Evolutionary conservation across 2,329 filamentous ascomycete genomes (phyloP).

Genomic region (Aspergillus aculeatinus): DNA sequence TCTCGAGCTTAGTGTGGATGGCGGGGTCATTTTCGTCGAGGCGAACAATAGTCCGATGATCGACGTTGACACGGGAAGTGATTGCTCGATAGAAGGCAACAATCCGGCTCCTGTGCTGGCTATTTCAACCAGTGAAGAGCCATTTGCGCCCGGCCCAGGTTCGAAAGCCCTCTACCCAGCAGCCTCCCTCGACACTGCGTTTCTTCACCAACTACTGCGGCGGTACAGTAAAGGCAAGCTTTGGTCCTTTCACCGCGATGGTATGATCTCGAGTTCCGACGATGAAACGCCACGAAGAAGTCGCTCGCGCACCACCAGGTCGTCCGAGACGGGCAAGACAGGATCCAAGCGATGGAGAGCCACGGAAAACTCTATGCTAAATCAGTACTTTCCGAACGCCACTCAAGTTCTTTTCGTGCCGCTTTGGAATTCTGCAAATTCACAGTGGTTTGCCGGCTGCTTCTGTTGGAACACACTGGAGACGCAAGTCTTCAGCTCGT

Average conservation of each 20-base stretch:
- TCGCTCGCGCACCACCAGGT: constrained; percentile 11
- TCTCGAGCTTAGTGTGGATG: constrained; percentile 46
- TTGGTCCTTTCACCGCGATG: constrained; percentile 50
- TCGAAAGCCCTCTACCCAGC: constrained; percentile 28
- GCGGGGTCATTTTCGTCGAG: constrained; percentile 47
- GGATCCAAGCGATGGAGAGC: constrained; percentile 31
- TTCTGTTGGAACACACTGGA: constrained; percentile 45
- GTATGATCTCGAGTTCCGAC: constrained; percentile 45
- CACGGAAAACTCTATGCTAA: constrained; percentile 40
- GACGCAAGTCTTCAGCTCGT: constrained; percentile 37
- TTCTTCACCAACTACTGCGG: constrained; percentile 38
- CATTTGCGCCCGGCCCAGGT: constrained; percentile 34
- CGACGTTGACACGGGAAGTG: constrained; percentile 31
- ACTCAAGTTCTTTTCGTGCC: constrained; percentile 53
- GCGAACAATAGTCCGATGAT: constrained; percentile 28
- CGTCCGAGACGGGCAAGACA: constrained; percentile 22
- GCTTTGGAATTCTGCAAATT: constrained; percentile 51
- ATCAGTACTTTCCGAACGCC: constrained; percentile 48
- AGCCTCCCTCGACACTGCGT: constrained; percentile 32
- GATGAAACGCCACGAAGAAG: constrained; percentile 36
- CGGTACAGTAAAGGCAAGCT: constrained; percentile 51
- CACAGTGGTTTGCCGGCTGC: constrained; percentile 49
- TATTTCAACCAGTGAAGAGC: constrained; percentile 37
- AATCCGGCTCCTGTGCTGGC: constrained; percentile 35
- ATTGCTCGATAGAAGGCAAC: constrained; percentile 28